Evolutionary conservation across 768 basidiomycete genomes (phyloP).

Genomic region (Zangia roseola): DNA sequence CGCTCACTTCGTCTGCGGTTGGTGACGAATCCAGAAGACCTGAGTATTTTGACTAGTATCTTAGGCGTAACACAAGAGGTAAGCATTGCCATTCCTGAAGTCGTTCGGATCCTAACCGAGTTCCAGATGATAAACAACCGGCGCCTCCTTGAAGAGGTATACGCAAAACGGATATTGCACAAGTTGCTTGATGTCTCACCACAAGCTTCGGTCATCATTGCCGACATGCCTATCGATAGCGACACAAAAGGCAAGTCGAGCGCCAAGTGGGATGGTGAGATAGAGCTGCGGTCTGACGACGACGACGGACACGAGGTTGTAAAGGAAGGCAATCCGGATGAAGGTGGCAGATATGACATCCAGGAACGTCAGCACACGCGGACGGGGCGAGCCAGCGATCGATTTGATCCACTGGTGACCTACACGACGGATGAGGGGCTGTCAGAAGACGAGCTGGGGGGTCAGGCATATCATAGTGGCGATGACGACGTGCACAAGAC

Average conservation of each 20-base stretch:
- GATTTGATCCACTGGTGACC: constrained; percentile 39
- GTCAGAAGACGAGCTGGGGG: constrained; percentile 30
- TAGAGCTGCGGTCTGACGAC: constrained; percentile 28
- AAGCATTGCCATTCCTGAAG: constrained; percentile 15
- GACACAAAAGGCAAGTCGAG: constrained; percentile 9
- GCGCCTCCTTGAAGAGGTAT: constrained; percentile 64
- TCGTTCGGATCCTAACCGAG: constrained; percentile 1
- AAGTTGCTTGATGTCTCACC: constrained; percentile 47
- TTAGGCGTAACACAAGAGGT: constrained; percentile 87
- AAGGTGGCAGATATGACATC: constrained; percentile 58
- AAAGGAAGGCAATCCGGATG: constrained; percentile 39
- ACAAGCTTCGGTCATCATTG: constrained; percentile 14
- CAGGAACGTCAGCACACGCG: constrained; percentile 42
- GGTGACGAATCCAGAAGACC: constrained; percentile 52
- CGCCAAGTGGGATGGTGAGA: constrained; percentile 39
- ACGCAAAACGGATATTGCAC: constrained; percentile 59
- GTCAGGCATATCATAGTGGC: constrained; percentile 19
- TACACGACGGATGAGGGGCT: constrained; percentile 49
- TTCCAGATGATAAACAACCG: constrained; percentile 73
- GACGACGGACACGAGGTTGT: constrained; percentile 4
- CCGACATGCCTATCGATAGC: constrained; percentile 19
- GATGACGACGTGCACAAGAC: constrained; percentile 23
- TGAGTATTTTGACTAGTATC: constrained; percentile 78
- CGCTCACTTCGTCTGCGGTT: constrained; percentile 45
- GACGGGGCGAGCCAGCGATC: constrained; percentile 45